phyloP scores from a whole-genome alignment of 2,329 filamentous ascomycete genomes.

The Gnomoniopsis sp. region DNA sequence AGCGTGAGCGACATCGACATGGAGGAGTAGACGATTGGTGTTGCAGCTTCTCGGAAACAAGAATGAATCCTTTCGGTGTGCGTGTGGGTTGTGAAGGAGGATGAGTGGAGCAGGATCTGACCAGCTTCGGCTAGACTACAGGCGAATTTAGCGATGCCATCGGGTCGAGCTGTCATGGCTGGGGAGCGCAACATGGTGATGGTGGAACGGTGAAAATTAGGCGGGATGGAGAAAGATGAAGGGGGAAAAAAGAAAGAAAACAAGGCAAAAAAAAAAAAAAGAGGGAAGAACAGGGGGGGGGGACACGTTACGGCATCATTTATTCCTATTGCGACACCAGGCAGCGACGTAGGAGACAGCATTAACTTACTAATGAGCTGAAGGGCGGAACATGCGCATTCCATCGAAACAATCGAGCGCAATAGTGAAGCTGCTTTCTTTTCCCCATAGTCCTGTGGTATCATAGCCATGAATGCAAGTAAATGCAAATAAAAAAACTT shows the following conservation, averaged over 20 bases:
- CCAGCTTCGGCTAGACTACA: background rate
- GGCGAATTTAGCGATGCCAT: no score
- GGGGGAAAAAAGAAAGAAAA: no score
- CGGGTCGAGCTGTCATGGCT: background rate
- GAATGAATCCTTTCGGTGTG: background rate
- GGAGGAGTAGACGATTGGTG: background rate
- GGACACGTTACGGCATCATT: no score
- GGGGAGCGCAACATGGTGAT: background rate
- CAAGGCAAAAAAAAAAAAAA: no score
- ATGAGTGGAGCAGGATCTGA: background rate
- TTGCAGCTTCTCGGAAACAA: background rate
- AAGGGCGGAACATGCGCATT: no score
- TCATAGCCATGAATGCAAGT: slow-evolving; percentile 4
- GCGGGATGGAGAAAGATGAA: no score
- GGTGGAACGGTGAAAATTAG: no score
- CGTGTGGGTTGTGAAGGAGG: background rate
- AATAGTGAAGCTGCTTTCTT: background rate
- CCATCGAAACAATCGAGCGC: background rate
- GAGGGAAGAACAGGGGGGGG: no score
- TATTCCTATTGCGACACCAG: no score
- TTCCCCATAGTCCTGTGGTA: background rate
- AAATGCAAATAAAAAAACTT: background rate
- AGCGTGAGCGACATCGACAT: background rate
- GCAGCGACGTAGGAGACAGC: no score
- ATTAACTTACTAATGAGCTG: no score